Evolutionary conservation across 371 early-diverging fungal species (phyloP), one percentile per base, ranked within the genome.

Genomic region (Fennellomyces sp.): DNA sequence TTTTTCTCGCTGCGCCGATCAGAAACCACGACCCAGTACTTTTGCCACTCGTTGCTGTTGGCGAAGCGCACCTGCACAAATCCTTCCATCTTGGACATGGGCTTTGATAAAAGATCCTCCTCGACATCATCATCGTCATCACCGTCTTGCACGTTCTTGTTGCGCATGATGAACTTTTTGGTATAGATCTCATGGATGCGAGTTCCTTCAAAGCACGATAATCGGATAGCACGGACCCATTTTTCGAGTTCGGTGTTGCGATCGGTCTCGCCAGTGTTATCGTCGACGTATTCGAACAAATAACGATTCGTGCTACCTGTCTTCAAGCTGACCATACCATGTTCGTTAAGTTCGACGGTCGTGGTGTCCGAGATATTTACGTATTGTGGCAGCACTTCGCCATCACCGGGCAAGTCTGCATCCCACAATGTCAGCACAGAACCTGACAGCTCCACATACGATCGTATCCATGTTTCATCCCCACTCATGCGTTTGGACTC

Each of bases 161-260:
- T 41, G 2, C 65, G 53, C 21, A 72, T 71, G 49, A 92, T 58
- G 19, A 91, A 70, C 1, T 77, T 77, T n/a, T 80, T 71, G 5
- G 93, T 90, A 62, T 91, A 92, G 53, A 86, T 83, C 68, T 91
- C 91, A 53, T 90, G 87, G 13, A 93, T 73, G 36, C 86, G 79
- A 12, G 90, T 68, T 17, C 80, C 79, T 66, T 93, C 94, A 63
- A 85, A 93, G 56, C 90, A 89, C 19, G 91, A 82, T n/a, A 93
- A 75, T 2, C 93, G 86, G 57, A 90, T 75, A 10, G 88, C 85
- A 31, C 80, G 75, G n/a, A 89, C 81, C 90, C 91, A 90, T 17
- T 25, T 19, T 23, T 45, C 45, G 11, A 45, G n/a, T 45, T 45
- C 45, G 17, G 45, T 21, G 23, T 17, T 21, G 23, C 45, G 45